Evolutionary conservation across 2,329 filamentous ascomycete genomes (phyloP).

Genomic region (Calycina herbarum): DNA sequence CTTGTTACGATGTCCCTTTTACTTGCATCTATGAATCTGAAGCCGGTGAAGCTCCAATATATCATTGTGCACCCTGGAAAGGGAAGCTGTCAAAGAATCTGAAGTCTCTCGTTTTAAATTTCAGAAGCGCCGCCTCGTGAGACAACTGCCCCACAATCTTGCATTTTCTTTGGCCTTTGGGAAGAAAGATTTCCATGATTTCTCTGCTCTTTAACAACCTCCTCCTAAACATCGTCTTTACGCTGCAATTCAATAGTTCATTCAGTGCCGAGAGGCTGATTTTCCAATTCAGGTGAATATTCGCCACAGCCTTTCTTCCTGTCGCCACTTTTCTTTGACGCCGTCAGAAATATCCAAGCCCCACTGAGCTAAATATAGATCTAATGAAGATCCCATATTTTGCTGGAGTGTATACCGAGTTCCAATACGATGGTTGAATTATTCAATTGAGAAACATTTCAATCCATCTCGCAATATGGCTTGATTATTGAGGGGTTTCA

Average conservation of each 20-base stretch:
- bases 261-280: background rate
- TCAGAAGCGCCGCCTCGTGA: no score
- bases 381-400: background rate
- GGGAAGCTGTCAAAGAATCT: no score
- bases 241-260: background rate
- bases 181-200: background rate
- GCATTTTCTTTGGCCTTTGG: no score
- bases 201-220: background rate
- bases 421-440: no score
- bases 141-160: no score
- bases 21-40: background rate
- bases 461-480: no score
- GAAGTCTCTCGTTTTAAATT: no score
- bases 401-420: no score
- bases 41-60: no score
- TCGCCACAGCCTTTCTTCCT: background rate
- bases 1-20: background rate
- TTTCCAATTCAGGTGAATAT: background rate
- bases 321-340: conserved; percentile 1
- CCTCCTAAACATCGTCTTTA: background rate
- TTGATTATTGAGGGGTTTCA: no score
- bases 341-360: background rate
- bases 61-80: no score
- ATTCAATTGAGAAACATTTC: no score
- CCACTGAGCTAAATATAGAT: background rate